Conservation (phyloP, 345 rosid genomes). For the Hypericum perforatum region DNA sequence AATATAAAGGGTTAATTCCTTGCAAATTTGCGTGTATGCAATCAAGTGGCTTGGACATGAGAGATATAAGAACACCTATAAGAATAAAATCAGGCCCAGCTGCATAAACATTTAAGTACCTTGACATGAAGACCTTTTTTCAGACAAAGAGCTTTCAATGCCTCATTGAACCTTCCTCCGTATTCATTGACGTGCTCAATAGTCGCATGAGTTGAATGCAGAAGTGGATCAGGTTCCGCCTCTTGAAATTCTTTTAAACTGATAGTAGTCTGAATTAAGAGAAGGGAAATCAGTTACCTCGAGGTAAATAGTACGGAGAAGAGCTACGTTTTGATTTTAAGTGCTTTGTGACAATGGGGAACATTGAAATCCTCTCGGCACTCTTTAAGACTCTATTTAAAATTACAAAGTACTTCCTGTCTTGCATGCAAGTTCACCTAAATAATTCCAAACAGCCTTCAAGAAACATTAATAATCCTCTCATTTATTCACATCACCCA, state of each 20-base stretch:
- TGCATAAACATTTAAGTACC: slow-evolving; percentile 26
- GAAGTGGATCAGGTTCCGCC: slow-evolving; percentile 79
- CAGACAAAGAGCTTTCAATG: slow-evolving; percentile 83
- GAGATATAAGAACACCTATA: too few relatives aligned
- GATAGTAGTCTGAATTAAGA: slow-evolving; percentile 44
- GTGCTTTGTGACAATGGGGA: too few relatives aligned
- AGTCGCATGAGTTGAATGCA: slow-evolving; percentile 55
- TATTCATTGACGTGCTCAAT: slow-evolving; percentile 49
- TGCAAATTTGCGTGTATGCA: too few relatives aligned
- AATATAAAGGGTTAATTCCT: too few relatives aligned
- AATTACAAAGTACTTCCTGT: background rate
- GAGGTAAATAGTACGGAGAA: background rate
- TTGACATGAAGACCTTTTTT: slow-evolving; percentile 74
- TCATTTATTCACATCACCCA: background rate
- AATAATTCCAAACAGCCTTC: background rate
- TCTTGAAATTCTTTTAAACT: slow-evolving; percentile 77
- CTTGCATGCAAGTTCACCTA: slow-evolving; percentile 1
- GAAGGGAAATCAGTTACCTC: slow-evolving; percentile 8
- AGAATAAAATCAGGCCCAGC: background rate
- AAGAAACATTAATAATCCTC: background rate
- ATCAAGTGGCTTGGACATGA: too few relatives aligned
- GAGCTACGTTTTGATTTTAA: too few relatives aligned
- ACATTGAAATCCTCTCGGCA: too few relatives aligned
- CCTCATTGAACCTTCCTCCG: slow-evolving; percentile 47
- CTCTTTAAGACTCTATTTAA: too few relatives aligned